Percentiles rank a stretch among this genome's conserved stretches.
Evolutionary conservation across 192 early-diverging fungal genomes (phyloP).

Genomic region (Chytriomyces sp.): DNA sequence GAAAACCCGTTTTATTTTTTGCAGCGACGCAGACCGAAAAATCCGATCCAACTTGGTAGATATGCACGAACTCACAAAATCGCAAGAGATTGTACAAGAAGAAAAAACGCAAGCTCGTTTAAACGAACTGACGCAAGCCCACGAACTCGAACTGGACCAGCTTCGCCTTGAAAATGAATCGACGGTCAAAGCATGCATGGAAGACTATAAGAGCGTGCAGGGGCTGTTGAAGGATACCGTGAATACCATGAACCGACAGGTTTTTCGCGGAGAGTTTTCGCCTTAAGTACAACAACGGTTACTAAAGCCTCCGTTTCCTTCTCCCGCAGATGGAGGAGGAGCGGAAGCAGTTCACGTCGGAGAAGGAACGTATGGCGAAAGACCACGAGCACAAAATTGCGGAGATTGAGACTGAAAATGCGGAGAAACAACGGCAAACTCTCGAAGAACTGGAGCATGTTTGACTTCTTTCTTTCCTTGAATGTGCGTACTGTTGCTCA

Average conservation of each 20-base stretch:
- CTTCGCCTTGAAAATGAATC: conserved; percentile 18
- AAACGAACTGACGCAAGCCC: conserved; percentile 5
- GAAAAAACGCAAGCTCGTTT: not conserved
- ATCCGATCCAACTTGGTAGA: not conserved
- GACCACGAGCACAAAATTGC: conserved; percentile 19
- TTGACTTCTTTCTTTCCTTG: no score
- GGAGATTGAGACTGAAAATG: conserved; percentile 7
- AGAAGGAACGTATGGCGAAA: conserved; percentile 31
- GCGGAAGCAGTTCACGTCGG: not conserved
- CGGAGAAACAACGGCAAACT: not conserved
- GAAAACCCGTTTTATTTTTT: not conserved
- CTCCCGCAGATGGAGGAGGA: conserved; percentile 24
- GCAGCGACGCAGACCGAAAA: not conserved
- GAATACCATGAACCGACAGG: conserved; percentile 20
- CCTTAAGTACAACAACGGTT: not conserved
- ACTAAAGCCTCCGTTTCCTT: not conserved
- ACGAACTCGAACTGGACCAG: conserved; percentile 31
- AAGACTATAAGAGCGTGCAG: conserved; percentile 15
- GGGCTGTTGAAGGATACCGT: conserved; percentile 24
- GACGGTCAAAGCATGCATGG: conserved; percentile 19
- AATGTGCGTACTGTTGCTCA: no score
- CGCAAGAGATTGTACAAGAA: conserved; percentile 25
- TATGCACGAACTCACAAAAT: conserved; percentile 11
- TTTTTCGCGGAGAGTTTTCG: not conserved
- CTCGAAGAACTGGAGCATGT: conserved; percentile 28